Conservation (phyloP, 345 rosid genomes). For the Euphorbia pulcherrima region DNA sequence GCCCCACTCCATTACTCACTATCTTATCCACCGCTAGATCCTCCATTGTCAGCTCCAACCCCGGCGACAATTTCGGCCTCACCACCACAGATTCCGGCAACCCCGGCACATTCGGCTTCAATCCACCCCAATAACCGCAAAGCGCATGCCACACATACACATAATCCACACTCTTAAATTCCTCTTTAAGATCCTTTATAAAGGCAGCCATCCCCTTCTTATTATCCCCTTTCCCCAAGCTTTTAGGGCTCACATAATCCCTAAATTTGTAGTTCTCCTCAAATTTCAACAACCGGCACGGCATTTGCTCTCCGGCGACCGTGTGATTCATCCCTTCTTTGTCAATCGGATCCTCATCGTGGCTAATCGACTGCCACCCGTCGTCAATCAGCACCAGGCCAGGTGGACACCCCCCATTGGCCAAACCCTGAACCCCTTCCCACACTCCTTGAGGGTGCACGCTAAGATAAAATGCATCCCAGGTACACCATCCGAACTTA, state of each 20-base stretch:
- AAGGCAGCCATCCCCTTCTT: conserved; percentile 77
- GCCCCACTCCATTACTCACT: conserved; percentile 57
- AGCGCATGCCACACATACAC: conserved; percentile 96
- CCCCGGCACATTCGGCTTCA: conserved; percentile 65
- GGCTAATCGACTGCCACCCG: conserved; percentile 93
- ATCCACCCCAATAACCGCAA: conserved; percentile 96
- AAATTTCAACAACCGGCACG: conserved; percentile 76
- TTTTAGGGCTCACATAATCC: conserved; percentile 52
- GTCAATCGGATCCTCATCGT: conserved; percentile 61
- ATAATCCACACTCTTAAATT: conserved; percentile 66
- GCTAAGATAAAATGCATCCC: conserved; percentile 94
- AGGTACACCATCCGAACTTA: conserved; percentile 97
- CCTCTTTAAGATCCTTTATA: conserved; percentile 66
- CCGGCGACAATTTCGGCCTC: conserved; percentile 62
- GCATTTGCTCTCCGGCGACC: conserved; percentile 95
- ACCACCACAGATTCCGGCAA: conserved; percentile 46
- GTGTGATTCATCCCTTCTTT: conserved; percentile 70
- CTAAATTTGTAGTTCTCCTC: conserved; percentile 82
- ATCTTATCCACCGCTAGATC: conserved; percentile 96
- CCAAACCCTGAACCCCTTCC: conserved; percentile 71
- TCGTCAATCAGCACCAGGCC: conserved; percentile 90
- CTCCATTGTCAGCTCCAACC: conserved; percentile 69
- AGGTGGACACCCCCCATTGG: conserved; percentile 90
- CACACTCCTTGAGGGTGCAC: conserved; percentile 76
- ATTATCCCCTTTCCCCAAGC: conserved; percentile 1